These are phyloP conservation scores for Miamiensis avidus DNA, from an alignment of 169 alveolate species.

Conservation along the genomic window DNA sequence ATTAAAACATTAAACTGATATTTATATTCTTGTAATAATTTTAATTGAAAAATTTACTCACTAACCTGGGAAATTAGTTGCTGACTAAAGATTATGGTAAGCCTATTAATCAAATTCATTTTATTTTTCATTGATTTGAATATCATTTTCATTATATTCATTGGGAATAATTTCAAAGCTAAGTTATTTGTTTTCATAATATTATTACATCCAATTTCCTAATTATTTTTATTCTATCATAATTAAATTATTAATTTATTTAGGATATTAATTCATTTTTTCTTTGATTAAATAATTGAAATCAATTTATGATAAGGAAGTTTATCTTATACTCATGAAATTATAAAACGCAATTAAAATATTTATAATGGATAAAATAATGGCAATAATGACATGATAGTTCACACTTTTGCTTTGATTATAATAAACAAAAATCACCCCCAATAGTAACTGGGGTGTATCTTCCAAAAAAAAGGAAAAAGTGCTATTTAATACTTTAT, in stretches of 20 bases:
- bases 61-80: too few relatives aligned
- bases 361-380: not conserved
- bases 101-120: too few relatives aligned
- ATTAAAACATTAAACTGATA: too few relatives aligned
- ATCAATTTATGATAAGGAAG: not conserved
- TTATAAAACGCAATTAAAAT: not conserved
- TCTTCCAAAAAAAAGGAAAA: slow-evolving; percentile 33
- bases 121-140: too few relatives aligned
- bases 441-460: slow-evolving; percentile 26
- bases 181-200: too few relatives aligned
- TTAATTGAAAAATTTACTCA: too few relatives aligned
- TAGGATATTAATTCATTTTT: not conserved
- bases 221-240: slow-evolving; percentile 1
- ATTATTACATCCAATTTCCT: not conserved
- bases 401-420: slow-evolving; percentile 2
- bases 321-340: slow-evolving; percentile 20
- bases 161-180: too few relatives aligned
- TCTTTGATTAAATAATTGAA: slow-evolving; percentile 7
- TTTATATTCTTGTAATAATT: too few relatives aligned
- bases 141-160: too few relatives aligned
- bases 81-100: too few relatives aligned
- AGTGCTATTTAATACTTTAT: slow-evolving; percentile 17
- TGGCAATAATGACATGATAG: not conserved
- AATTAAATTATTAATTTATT: not conserved
- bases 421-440: slow-evolving; percentile 11